Evolutionary conservation across 371 early-diverging fungal species (phyloP).

Genomic region (Mucor mucedo): DNA sequence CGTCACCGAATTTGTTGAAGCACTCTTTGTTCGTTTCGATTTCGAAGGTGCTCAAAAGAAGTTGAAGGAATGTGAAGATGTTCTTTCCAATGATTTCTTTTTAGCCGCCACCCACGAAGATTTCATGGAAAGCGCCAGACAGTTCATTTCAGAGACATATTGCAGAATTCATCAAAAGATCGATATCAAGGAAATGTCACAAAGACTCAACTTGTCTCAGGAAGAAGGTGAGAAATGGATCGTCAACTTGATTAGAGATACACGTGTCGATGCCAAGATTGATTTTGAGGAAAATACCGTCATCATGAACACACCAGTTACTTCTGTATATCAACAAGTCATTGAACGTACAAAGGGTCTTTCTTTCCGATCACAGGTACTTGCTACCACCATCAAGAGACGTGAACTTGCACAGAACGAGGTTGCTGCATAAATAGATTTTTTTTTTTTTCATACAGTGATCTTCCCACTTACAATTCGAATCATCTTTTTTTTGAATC

Average conservation of each 20-base stretch:
- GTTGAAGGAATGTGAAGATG: constrained; percentile 85
- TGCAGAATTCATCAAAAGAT: constrained; percentile 95
- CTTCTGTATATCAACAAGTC: constrained; percentile 91
- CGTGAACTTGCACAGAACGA: constrained; percentile 55
- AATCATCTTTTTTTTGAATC: too few species aligned
- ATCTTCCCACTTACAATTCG: neutral
- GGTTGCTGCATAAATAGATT: constrained; percentile 22
- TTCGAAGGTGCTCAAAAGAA: constrained; percentile 92
- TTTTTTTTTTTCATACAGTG: neutral
- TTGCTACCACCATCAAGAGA: constrained; percentile 91
- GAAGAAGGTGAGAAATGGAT: constrained; percentile 97
- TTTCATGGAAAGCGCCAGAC: constrained; percentile 91
- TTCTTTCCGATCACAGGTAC: constrained; percentile 87
- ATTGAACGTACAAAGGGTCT: constrained; percentile 92
- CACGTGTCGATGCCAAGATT: constrained; percentile 95
- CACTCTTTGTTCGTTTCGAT: constrained; percentile 89
- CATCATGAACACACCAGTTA: constrained; percentile 85
- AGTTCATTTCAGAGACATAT: constrained; percentile 94
- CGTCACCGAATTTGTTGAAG: constrained; percentile 89
- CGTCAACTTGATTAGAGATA: constrained; percentile 93
- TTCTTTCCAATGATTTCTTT: constrained; percentile 90
- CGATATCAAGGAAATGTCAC: constrained; percentile 82
- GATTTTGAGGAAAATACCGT: constrained; percentile 93
- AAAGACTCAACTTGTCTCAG: constrained; percentile 82
- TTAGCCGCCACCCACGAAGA: constrained; percentile 82